A percentile compares a stretch with the other conserved stretches of the same genome.
phyloP scores from a whole-genome alignment of 352 stramenopile species.

The Phytophthora syringae region DNA sequence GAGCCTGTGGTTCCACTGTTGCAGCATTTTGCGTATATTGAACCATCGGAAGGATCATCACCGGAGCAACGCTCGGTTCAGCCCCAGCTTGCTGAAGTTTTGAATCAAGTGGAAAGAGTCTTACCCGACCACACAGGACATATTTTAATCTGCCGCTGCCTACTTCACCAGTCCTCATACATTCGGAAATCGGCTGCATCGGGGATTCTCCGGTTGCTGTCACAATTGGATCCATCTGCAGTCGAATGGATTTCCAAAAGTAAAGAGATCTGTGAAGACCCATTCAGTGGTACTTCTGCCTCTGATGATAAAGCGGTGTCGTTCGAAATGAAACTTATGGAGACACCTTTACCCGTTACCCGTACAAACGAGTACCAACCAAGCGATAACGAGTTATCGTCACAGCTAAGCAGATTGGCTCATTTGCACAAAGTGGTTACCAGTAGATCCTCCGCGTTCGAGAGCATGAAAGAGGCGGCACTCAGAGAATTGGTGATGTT shows the following conservation, averaged over 20 bases:
- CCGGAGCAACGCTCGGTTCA: constrained; percentile 34
- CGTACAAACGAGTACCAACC: constrained; percentile 23
- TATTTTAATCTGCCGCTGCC: constrained; percentile 51
- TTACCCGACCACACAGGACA: constrained; percentile 19
- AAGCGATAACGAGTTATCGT: constrained; percentile 39
- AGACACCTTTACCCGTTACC: constrained; percentile 35
- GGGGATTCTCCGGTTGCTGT: constrained; percentile 43
- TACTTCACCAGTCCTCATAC: constrained; percentile 57
- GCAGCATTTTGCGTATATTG: constrained; percentile 66
- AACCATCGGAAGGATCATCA: constrained; percentile 33
- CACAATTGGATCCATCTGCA: constrained; percentile 18
- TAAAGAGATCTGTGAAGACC: constrained; percentile 40
- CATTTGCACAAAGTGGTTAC: constrained; percentile 42
- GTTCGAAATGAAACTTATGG: constrained; percentile 35
- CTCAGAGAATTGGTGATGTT: constrained; percentile 42
- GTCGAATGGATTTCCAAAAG: constrained; percentile 24
- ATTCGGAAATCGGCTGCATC: constrained; percentile 57
- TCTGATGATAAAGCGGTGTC: constrained; percentile 14
- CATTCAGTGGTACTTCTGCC: constrained; percentile 26
- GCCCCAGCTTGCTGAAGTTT: constrained; percentile 43
- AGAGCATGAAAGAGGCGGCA: constrained; percentile 36
- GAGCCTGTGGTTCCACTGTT: constrained; percentile 46
- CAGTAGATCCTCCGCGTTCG: constrained; percentile 21
- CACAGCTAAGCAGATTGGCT: constrained; percentile 37
- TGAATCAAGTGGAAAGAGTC: constrained; percentile 50